A percentile compares a stretch with the other conserved stretches of the same genome.
Conservation (phyloP, 2,329 filamentous ascomycete species). For the Fusarium napiforme region DNA sequence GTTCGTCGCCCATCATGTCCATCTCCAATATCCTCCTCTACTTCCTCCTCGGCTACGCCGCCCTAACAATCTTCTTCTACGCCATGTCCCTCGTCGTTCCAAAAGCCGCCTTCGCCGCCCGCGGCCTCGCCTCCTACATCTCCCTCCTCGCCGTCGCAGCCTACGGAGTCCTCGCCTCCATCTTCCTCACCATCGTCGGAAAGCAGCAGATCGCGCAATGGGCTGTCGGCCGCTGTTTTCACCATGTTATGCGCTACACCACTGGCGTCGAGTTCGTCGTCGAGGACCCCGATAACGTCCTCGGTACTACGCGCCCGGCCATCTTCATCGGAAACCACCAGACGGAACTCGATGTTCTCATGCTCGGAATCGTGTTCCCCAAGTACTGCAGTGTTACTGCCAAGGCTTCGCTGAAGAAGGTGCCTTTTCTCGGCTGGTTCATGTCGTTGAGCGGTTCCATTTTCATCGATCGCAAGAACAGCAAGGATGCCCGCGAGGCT, state of each 20-base stretch:
- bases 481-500: constrained; percentile 81
- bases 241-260: constrained; percentile 77
- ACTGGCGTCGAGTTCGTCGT: constrained; percentile 84
- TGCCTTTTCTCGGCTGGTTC: constrained; percentile 94
- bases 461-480: constrained; percentile 93
- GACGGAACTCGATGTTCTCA: constrained; percentile 92
- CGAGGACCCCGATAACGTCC: constrained; percentile 71
- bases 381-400: constrained; percentile 92
- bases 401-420: constrained; percentile 82
- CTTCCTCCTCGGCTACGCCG: constrained; percentile 63
- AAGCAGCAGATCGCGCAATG: constrained; percentile 85
- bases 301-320: constrained; percentile 77
- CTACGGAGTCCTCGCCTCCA: constrained; percentile 81
- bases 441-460: constrained; percentile 88
- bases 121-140: constrained; percentile 73
- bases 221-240: constrained; percentile 82
- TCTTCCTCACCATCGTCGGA: constrained; percentile 76
- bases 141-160: constrained; percentile 68
- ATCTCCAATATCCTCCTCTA: constrained; percentile 55
- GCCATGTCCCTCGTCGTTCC: constrained; percentile 68
- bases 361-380: constrained; percentile 90
- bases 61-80: constrained; percentile 68
- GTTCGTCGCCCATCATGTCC: constrained; percentile 48
- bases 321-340: constrained; percentile 97
- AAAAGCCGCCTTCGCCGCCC: constrained; percentile 74